These are phyloP conservation scores for Wickerhamiella nectarea DNA, from an alignment of 805 yeast genomes.

Conservation along the genomic window DNA sequence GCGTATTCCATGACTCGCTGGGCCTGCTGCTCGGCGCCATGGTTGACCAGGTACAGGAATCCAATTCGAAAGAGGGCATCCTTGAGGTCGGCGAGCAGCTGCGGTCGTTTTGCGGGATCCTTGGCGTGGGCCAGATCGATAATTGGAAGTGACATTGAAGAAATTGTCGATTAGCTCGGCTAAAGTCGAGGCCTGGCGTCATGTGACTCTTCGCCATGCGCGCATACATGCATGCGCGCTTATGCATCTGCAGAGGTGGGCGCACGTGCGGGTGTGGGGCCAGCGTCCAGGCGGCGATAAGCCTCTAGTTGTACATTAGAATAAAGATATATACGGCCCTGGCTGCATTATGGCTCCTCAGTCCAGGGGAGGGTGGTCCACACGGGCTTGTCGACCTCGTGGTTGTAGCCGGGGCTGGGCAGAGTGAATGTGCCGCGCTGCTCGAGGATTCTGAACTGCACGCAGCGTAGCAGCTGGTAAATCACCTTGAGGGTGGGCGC, in stretches of 20 bases:
- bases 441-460: slow-evolving; percentile 52
- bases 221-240: too few relatives aligned
- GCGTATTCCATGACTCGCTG: slow-evolving; percentile 30
- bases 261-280: too few relatives aligned
- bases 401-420: slow-evolving; percentile 26
- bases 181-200: neutral
- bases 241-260: too few relatives aligned
- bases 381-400: slow-evolving; percentile 8
- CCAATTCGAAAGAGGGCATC: slow-evolving; percentile 45
- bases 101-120: slow-evolving; percentile 31
- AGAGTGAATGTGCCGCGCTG: slow-evolving; percentile 32
- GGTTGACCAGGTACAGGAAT: slow-evolving; percentile 37
- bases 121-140: slow-evolving; percentile 33
- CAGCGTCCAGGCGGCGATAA: too few relatives aligned
- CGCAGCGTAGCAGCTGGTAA: slow-evolving; percentile 44
- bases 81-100: slow-evolving; percentile 28
- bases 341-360: too few relatives aligned
- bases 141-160: slow-evolving; percentile 19
- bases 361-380: slow-evolving; percentile 11
- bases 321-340: neutral
- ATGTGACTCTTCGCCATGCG: neutral
- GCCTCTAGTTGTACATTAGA: too few relatives aligned
- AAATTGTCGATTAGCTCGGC: neutral
- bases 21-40: slow-evolving; percentile 32
- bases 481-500: slow-evolving; percentile 49